These are phyloP conservation scores for Protea cynaroides DNA, from an alignment of 164 flowering plant genomes.

Conservation along the genomic window DNA sequence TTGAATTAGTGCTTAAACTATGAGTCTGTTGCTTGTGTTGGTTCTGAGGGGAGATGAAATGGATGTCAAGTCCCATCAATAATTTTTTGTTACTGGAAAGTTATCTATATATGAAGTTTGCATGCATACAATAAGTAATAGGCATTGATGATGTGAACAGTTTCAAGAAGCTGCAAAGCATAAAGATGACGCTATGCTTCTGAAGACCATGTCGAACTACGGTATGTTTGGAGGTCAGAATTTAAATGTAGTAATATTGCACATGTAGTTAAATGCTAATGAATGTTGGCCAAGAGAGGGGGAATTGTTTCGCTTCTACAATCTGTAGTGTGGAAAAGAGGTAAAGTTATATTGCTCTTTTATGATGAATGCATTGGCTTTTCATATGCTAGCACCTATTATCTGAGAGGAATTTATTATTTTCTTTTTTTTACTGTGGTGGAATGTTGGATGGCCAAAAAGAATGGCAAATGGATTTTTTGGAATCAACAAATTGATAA, in stretches of 20 bases:
- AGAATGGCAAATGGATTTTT: too few relatives aligned
- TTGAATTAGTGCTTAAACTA: neutral
- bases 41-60: neutral
- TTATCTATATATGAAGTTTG: neutral
- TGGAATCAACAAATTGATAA: too few relatives aligned
- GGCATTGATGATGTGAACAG: conserved; percentile 33
- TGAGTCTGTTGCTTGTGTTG: neutral
- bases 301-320: too few relatives aligned
- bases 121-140: conserved; percentile 8
- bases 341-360: too few relatives aligned
- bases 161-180: conserved; percentile 73
- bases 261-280: neutral
- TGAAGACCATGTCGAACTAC: conserved; percentile 78
- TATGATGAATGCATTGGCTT: too few relatives aligned
- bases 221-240: conserved; percentile 36
- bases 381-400: too few relatives aligned
- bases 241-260: too few relatives aligned
- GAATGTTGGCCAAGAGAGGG: too few relatives aligned
- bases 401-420: too few relatives aligned
- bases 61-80: neutral
- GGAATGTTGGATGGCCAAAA: too few relatives aligned
- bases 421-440: too few relatives aligned
- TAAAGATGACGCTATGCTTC: conserved; percentile 53
- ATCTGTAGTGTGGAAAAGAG: too few relatives aligned
- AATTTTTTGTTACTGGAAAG: neutral